A percentile compares a stretch with the other conserved stretches of the same genome.
Evolutionary conservation across 148 eudicot genomes (phyloP).

Genomic region (Fallopia convolvulus): DNA sequence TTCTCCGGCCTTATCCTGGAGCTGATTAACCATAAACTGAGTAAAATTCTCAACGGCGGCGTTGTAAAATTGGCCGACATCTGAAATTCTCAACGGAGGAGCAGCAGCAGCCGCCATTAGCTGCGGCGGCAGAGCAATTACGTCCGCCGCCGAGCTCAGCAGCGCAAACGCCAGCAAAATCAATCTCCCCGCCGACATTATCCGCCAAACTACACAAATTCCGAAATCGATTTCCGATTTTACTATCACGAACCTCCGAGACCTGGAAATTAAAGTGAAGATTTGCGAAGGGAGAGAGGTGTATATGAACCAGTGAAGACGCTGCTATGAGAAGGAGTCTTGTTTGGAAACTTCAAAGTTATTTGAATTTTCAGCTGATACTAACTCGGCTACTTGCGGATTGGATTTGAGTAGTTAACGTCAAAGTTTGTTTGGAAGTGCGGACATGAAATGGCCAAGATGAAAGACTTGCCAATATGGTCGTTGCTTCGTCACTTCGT

Average conservation of each 20-base stretch:
- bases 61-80: neutral
- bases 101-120: neutral
- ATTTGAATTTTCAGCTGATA: neutral
- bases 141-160: neutral
- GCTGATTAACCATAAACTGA: neutral
- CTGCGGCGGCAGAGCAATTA: neutral
- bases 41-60: neutral
- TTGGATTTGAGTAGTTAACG: neutral
- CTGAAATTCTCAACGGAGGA: neutral
- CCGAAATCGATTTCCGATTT: neutral
- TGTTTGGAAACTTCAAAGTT: too few species aligned
- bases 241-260: neutral
- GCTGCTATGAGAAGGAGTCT: too few species aligned
- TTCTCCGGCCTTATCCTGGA: constrained; percentile 3
- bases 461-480: too few species aligned
- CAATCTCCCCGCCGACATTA: neutral
- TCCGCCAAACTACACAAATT: neutral
- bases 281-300: neutral
- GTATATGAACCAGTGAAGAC: neutral
- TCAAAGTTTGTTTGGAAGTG: neutral
- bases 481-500: too few species aligned
- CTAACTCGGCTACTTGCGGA: neutral
- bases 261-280: too few species aligned
- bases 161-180: neutral
- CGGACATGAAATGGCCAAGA: neutral